phyloP scores from a whole-genome alignment of 2,329 filamentous ascomycete genomes.

The Fragosphaeria purpurea region DNA sequence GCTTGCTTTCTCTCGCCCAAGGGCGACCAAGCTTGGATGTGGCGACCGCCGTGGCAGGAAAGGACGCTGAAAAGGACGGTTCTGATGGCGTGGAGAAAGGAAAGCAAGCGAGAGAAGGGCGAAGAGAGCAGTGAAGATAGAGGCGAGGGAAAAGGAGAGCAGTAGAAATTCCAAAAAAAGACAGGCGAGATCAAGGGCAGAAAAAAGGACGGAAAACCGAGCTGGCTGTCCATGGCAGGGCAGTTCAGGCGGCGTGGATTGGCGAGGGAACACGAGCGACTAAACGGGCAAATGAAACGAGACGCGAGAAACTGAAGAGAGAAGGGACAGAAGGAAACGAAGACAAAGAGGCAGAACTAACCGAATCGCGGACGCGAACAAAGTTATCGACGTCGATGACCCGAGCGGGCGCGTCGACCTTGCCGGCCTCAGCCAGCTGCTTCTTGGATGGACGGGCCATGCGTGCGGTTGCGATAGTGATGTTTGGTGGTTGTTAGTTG shows the following conservation, averaged over 20 bases:
- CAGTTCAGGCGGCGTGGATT: no score
- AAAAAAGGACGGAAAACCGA: no score
- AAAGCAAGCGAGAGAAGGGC: no score
- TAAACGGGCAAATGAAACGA: not conserved
- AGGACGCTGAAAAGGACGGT: no score
- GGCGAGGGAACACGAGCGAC: no score
- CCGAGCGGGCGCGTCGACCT: slow-evolving; percentile 27
- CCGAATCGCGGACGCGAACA: slow-evolving; percentile 68
- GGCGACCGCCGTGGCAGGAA: no score
- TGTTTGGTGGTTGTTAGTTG: slow-evolving; percentile 7
- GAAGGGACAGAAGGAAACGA: slow-evolving; percentile 25
- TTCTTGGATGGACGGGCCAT: slow-evolving; percentile 19
- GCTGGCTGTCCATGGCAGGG: no score
- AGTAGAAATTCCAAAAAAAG: not conserved
- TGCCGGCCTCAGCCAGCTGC: slow-evolving; percentile 17
- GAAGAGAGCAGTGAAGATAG: no score
- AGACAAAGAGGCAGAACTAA: not conserved
- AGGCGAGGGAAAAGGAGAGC: not conserved
- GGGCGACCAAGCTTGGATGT: no score
- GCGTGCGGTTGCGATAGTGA: slow-evolving; percentile 9
- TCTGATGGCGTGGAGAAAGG: no score
- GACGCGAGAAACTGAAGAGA: slow-evolving; percentile 9
- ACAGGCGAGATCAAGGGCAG: no score
- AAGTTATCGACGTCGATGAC: slow-evolving; percentile 65
- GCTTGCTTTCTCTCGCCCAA: no score